Base-by-base conservation (phyloP, 352 stramenopile genomes). In the Pythium aphanidermatum region DNA sequence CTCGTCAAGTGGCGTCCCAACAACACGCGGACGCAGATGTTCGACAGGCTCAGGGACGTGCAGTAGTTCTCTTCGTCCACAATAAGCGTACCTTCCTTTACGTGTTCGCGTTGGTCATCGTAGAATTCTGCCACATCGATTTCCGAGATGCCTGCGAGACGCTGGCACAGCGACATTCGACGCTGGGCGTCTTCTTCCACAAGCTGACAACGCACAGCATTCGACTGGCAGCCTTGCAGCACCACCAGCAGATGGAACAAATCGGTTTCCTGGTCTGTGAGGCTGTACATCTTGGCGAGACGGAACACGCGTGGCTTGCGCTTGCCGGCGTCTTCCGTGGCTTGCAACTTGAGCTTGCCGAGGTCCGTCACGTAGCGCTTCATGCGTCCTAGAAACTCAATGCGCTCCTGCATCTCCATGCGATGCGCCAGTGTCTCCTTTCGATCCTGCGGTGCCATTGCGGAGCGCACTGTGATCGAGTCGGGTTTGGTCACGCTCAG, bases 11-110 rank as follows among this genome's bases (percentile, higher is more conserved):
- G 64, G 28, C 81, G 65, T 17, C 81, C 81, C 4, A 92, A 67
- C 51, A 92, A 47, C 47, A 92, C 78, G 28, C 80, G 75, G 12
- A 91, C 78, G 33, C 70, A 87, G 19, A 92, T 92, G 34, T 89
- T 86, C 2, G 80, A 92, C 33, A 92, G 54, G 30, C 56, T 86
- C 3, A 95, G 53, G 50, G 74, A 65, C 38, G 74, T 87, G 51
- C 59, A 69, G 60, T 92, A 92, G 50, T 83, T 86, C 58, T 92
- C 79, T 43, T 86, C 70, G 34, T 92, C 78, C 14, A 90, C 76
- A 46, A 92, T 65, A 16, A 92, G 60, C 27, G 76, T 92, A 36
- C 83, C 83, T 68, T 95, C 84, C 58, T 91, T 91, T 36, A 95
- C 82, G 49, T 93, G 79, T 35, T 87, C 74, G 36, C 80, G 70